Percentiles rank a stretch among this genome's conserved stretches.
These are phyloP conservation scores for Coemansia sp. DNA, from an alignment of 371 early-diverging fungal species.

Conservation along the genomic window DNA sequence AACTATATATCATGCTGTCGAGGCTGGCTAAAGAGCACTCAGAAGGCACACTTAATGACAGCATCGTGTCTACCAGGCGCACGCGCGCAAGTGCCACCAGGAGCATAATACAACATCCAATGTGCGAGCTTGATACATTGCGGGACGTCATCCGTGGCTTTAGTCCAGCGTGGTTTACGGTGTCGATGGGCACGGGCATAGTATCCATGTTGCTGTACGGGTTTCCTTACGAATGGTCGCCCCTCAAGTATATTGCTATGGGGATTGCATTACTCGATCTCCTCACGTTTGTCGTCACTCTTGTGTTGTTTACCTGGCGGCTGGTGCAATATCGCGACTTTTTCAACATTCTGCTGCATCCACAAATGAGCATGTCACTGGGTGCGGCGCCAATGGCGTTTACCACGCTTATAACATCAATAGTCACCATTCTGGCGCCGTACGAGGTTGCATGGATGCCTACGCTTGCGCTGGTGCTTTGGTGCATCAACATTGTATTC, in stretches of 20 bases:
- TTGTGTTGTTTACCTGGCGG: slow-evolving; percentile 40
- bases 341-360: slow-evolving; percentile 50
- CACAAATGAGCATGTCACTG: slow-evolving; percentile 53
- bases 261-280: slow-evolving; percentile 51
- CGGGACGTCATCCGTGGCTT: slow-evolving; percentile 54
- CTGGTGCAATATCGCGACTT: slow-evolving; percentile 51
- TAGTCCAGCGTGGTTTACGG: slow-evolving; percentile 58
- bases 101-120: slow-evolving; percentile 36
- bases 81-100: slow-evolving; percentile 7
- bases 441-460: slow-evolving; percentile 49
- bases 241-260: slow-evolving; percentile 50
- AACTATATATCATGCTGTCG: slow-evolving; percentile 13
- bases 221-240: slow-evolving; percentile 54
- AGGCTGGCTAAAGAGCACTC: slow-evolving; percentile 10
- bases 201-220: slow-evolving; percentile 38
- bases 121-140: slow-evolving; percentile 32
- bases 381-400: slow-evolving; percentile 59
- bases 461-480: slow-evolving; percentile 50
- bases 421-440: slow-evolving; percentile 24
- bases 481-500: slow-evolving; percentile 50
- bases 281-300: slow-evolving; percentile 44
- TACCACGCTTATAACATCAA: slow-evolving; percentile 49
- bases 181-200: slow-evolving; percentile 57
- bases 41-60: slow-evolving; percentile 15
- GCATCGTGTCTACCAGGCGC: neutral